Conservation (phyloP, 768 basidiomycete genomes). For the Psilocybe cubensis region DNA sequence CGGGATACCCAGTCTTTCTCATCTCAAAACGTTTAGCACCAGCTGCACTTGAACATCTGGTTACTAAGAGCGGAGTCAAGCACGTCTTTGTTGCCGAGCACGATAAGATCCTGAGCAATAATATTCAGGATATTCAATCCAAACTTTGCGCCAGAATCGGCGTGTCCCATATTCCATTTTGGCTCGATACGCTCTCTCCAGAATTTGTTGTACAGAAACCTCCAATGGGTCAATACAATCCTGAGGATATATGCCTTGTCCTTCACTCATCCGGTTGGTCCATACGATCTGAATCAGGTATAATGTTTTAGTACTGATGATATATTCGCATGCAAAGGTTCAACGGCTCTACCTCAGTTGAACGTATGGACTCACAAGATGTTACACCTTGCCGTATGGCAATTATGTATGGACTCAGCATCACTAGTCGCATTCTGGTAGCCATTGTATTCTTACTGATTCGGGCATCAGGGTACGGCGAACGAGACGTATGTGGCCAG, state of each 20-base stretch:
- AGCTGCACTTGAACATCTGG: not conserved
- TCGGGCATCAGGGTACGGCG: slow-evolving; percentile 1
- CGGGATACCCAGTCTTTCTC: slow-evolving; percentile 6
- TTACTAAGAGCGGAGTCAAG: not conserved
- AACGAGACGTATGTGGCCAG: slow-evolving; percentile 3
- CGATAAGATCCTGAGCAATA: not conserved
- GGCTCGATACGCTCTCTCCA: not conserved
- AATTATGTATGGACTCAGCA: not conserved
- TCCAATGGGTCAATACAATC: not conserved
- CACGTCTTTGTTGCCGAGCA: not conserved
- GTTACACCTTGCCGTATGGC: slow-evolving; percentile 1
- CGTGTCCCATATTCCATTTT: not conserved
- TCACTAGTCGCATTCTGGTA: not conserved
- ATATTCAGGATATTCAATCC: not conserved
- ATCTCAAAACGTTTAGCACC: not conserved
- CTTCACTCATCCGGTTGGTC: not conserved
- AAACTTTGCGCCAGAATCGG: not conserved
- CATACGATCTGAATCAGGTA: not conserved
- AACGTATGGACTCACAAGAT: slow-evolving; percentile 5
- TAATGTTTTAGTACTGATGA: not conserved
- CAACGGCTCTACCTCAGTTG: slow-evolving; percentile 2
- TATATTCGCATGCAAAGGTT: not conserved
- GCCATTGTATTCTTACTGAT: not conserved
- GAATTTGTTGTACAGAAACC: not conserved
- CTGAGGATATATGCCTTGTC: not conserved